phyloP scores from a whole-genome alignment of 768 basidiomycete genomes.

The Amyloporia xantha region DNA sequence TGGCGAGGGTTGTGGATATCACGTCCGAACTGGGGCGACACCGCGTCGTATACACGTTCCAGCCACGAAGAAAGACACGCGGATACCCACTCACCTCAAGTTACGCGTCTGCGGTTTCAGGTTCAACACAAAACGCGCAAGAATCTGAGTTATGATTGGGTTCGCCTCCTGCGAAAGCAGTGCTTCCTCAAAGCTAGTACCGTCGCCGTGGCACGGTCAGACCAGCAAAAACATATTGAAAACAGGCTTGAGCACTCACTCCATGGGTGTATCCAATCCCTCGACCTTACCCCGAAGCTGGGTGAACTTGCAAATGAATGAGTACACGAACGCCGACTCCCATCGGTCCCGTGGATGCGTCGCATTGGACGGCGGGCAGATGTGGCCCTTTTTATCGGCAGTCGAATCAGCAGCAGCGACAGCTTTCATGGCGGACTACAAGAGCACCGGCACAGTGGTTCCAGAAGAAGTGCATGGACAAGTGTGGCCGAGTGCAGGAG shows the following conservation, averaged over 20 bases:
- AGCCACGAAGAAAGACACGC: conserved; percentile 22
- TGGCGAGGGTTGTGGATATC: conserved; percentile 69
- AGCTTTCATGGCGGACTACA: conserved; percentile 29
- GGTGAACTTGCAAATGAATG: conserved; percentile 81
- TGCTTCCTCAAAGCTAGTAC: conserved; percentile 69
- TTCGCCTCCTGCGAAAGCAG: conserved; percentile 67
- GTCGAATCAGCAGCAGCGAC: conserved; percentile 20
- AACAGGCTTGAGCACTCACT: conserved; percentile 57
- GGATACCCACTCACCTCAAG: conserved; percentile 60
- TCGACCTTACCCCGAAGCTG: conserved; percentile 67
- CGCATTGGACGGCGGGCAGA: conserved; percentile 54
- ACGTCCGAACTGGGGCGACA: conserved; percentile 60
- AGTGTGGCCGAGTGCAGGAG: conserved; percentile 19
- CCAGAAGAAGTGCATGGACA: conserved; percentile 17
- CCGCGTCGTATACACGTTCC: conserved; percentile 28
- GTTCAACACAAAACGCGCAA: conserved; percentile 73
- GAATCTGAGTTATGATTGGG: conserved; percentile 63
- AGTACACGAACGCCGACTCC: conserved; percentile 82
- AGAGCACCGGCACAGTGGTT: neutral
- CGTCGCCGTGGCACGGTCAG: no score
- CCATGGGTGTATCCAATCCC: conserved; percentile 74
- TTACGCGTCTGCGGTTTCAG: conserved; percentile 87
- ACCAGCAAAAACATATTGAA: conserved; percentile 5
- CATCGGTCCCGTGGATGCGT: conserved; percentile 76
- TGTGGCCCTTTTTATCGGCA: conserved; percentile 43